A percentile compares a stretch with the other conserved stretches of the same genome.
phyloP scores from a whole-genome alignment of 495 filamentous ascomycete genomes.

The Penicillium roqueforti region DNA sequence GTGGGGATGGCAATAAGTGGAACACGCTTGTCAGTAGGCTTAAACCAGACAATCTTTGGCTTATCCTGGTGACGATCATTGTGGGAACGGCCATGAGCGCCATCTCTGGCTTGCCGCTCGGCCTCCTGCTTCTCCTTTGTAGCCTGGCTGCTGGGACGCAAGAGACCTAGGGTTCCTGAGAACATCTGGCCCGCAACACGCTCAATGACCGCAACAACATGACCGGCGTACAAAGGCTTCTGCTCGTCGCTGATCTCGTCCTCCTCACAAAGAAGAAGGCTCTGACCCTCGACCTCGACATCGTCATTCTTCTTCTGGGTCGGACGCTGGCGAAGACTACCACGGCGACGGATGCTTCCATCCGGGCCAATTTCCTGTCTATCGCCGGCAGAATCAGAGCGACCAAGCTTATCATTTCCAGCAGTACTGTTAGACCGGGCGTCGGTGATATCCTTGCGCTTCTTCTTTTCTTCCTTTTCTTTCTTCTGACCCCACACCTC shows the following conservation, averaged over 20 bases:
- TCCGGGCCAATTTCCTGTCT: constrained; percentile 59
- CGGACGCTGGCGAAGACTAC: constrained; percentile 91
- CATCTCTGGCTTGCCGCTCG: constrained; percentile 87
- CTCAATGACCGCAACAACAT: constrained; percentile 95
- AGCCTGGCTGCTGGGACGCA: constrained; percentile 95
- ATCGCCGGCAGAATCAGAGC: constrained; percentile 61
- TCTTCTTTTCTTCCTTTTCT: constrained; percentile 99
- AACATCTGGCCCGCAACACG: constrained; percentile 98
- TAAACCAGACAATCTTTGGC: constrained; percentile 99
- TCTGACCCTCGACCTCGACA: constrained; percentile 97
- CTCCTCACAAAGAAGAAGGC: constrained; percentile 91
- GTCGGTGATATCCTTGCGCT: constrained; percentile 97
- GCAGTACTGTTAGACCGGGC: constrained; percentile 69
- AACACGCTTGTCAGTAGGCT: constrained; percentile 97
- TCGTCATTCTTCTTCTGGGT: constrained; percentile 99
- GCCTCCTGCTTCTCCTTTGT: constrained; percentile 99
- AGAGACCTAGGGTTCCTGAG: constrained; percentile 87
- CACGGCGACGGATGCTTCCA: constrained; percentile 84
- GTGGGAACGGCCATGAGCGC: constrained; percentile 66
- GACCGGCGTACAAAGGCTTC: constrained; percentile 94
- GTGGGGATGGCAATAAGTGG: constrained; percentile 97
- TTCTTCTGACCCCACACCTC: constrained; percentile 98
- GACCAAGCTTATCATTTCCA: constrained; percentile 62
- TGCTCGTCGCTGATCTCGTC: constrained; percentile 98
- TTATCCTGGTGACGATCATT: constrained; percentile 88